Conservation (phyloP, 305 asterid genomes). For the Solanum aculeatissimum region DNA sequence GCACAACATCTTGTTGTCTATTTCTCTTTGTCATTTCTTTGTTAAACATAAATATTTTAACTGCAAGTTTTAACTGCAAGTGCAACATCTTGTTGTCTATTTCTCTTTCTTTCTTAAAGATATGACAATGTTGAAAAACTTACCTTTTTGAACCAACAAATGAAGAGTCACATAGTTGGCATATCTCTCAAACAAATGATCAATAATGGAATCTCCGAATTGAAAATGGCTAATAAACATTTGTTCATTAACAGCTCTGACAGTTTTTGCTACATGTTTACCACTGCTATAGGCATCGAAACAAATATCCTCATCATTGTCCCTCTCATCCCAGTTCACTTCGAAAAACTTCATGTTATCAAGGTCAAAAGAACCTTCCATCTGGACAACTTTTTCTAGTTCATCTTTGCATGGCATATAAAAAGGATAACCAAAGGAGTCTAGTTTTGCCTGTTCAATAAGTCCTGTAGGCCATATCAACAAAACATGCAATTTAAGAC, state of each 20-base stretch:
- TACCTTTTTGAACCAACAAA: background rate
- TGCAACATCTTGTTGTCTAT: background rate
- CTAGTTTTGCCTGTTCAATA: slow-evolving; percentile 1
- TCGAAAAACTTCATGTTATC: background rate
- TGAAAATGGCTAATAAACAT: slow-evolving; percentile 11
- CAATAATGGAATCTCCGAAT: background rate
- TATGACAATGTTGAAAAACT: background rate
- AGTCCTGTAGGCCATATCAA: background rate
- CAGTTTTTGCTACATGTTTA: background rate
- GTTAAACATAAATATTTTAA: too few species aligned
- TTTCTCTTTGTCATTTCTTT: too few species aligned
- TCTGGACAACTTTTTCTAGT: background rate
- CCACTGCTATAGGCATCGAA: background rate
- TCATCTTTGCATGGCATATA: slow-evolving; percentile 11
- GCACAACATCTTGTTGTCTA: too few species aligned
- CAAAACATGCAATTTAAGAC: background rate
- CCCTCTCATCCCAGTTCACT: background rate
- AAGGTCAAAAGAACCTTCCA: slow-evolving; percentile 14
- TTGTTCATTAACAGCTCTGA: slow-evolving; percentile 7
- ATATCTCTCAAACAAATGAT: slow-evolving; percentile 6
- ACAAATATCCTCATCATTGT: background rate
- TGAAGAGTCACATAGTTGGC: background rate
- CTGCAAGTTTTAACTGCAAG: too few species aligned
- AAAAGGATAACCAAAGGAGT: background rate
- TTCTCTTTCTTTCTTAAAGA: background rate